Evolutionary conservation across 2,329 filamentous ascomycete genomes (phyloP).

Genomic region (Sclerotinia glacialis): DNA sequence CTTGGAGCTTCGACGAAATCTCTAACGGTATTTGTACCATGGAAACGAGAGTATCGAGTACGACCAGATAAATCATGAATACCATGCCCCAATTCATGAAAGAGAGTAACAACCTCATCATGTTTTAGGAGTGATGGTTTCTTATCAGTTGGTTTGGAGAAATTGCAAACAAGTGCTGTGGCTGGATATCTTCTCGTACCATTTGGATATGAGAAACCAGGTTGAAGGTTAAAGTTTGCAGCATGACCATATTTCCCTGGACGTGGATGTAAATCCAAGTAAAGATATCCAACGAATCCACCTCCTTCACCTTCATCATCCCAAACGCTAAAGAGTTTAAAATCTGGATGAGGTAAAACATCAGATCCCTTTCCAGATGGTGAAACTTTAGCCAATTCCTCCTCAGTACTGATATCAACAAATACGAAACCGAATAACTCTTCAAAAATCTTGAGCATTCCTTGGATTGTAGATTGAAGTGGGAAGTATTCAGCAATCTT

Average conservation of each 20-base stretch:
- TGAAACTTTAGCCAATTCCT: slow-evolving; percentile 42
- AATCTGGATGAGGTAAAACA: slow-evolving; percentile 78
- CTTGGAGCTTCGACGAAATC: slow-evolving; percentile 71
- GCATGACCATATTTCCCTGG: slow-evolving; percentile 83
- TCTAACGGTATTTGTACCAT: slow-evolving; percentile 62
- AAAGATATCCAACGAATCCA: slow-evolving; percentile 77
- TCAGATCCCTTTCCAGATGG: slow-evolving; percentile 36
- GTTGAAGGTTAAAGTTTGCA: slow-evolving; percentile 79
- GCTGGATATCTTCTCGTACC: slow-evolving; percentile 72
- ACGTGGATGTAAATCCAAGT: slow-evolving; percentile 76
- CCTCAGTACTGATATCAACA: slow-evolving; percentile 66
- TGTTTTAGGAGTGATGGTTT: slow-evolving; percentile 81
- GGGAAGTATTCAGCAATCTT: slow-evolving; percentile 84
- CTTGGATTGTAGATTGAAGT: slow-evolving; percentile 66
- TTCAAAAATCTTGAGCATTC: slow-evolving; percentile 82
- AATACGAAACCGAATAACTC: slow-evolving; percentile 78
- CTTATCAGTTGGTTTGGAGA: slow-evolving; percentile 72
- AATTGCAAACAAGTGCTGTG: slow-evolving; percentile 81
- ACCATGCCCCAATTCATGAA: slow-evolving; percentile 73
- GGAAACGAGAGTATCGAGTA: slow-evolving; percentile 62
- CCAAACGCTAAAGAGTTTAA: slow-evolving; percentile 81
- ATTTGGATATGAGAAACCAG: slow-evolving; percentile 64
- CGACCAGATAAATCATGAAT: slow-evolving; percentile 67
- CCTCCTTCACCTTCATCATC: slow-evolving; percentile 68
- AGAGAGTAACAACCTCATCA: slow-evolving; percentile 77